Percentiles rank a stretch among this genome's conserved stretches.
Evolutionary conservation across 257 asterid genomes (phyloP).

Genomic region (Leonotis leonurus): DNA sequence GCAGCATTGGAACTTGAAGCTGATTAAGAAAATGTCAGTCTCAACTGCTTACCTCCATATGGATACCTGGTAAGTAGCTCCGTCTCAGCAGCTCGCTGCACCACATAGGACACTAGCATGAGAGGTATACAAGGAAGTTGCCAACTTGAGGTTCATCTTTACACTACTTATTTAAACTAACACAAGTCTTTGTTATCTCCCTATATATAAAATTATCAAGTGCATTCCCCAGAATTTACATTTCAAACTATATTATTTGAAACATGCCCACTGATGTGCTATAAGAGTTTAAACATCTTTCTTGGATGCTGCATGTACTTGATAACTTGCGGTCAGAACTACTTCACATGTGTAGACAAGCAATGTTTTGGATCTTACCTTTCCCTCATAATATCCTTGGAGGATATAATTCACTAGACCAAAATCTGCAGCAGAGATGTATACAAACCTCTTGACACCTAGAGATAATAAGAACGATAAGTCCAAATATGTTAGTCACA

Average conservation of each 20-base stretch:
- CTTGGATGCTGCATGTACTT: not conserved
- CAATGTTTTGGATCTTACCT: constrained; percentile 37
- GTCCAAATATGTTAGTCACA: not conserved
- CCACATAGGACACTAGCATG: constrained; percentile 10
- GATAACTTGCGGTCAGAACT: not conserved
- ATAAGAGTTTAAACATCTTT: not conserved
- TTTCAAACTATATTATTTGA: not conserved
- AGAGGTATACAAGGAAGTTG: not conserved
- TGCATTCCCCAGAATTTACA: not conserved
- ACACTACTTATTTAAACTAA: not conserved
- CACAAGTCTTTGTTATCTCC: not conserved
- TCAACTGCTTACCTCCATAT: constrained; percentile 63
- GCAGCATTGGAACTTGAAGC: not conserved
- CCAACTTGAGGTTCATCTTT: not conserved
- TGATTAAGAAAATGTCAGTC: not conserved
- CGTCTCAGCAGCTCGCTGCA: constrained; percentile 95
- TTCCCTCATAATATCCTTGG: constrained; percentile 71
- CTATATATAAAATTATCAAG: not conserved
- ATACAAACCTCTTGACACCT: constrained; percentile 75
- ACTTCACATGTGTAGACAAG: constrained; percentile 9
- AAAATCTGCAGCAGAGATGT: constrained; percentile 83
- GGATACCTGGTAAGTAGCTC: constrained; percentile 80
- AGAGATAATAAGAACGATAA: constrained; percentile 5
- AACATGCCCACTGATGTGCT: not conserved
- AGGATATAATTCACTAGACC: constrained; percentile 61